Percentiles rank a stretch among this genome's conserved stretches.
phyloP scores from a whole-genome alignment of 108 stramenopile species.

The Mayamaea pseudoterrestris region DNA sequence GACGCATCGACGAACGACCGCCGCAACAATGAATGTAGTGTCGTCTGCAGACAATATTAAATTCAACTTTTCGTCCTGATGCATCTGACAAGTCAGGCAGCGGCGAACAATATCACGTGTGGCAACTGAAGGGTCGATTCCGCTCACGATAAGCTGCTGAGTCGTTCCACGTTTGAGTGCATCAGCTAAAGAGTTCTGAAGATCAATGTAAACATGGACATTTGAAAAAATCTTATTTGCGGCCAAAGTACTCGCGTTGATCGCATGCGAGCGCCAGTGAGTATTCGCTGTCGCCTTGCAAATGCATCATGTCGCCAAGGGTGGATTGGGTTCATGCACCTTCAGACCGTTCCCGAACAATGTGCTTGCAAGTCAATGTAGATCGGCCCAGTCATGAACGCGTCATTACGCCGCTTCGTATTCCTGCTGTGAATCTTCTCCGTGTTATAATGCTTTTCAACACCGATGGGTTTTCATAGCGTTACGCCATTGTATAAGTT shows the following conservation, averaged over 20 bases:
- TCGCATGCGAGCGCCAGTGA: too few relatives aligned
- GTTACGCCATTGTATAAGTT: conserved; percentile 20
- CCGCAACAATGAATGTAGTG: conserved; percentile 52
- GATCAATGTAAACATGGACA: conserved; percentile 61
- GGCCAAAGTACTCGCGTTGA: conserved; percentile 23
- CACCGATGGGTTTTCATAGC: conserved; percentile 3
- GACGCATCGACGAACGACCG: conserved; percentile 11
- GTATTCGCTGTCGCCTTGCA: conserved; percentile 9
- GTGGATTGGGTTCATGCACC: conserved; percentile 4
- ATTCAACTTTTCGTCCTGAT: conserved; percentile 33
- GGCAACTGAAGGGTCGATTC: conserved; percentile 44
- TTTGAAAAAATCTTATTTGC: conserved; percentile 51
- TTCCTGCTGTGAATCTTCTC: conserved; percentile 14
- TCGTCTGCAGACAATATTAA: conserved; percentile 73
- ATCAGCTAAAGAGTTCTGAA: conserved; percentile 41
- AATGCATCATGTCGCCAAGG: conserved; percentile 8
- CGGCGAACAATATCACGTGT: conserved; percentile 54
- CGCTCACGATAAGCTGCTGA: conserved; percentile 45
- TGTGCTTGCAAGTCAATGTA: conserved; percentile 1
- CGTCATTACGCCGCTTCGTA: conserved; percentile 74
- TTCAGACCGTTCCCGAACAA: background rate
- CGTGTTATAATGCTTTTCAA: background rate
- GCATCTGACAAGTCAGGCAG: conserved; percentile 27
- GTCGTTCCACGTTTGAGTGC: conserved; percentile 42
- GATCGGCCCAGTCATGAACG: conserved; percentile 56